Percentiles rank a stretch among this genome's conserved stretches.
Conservation (phyloP, 1,139 yeast species). For the Candida frijolesensis region DNA sequence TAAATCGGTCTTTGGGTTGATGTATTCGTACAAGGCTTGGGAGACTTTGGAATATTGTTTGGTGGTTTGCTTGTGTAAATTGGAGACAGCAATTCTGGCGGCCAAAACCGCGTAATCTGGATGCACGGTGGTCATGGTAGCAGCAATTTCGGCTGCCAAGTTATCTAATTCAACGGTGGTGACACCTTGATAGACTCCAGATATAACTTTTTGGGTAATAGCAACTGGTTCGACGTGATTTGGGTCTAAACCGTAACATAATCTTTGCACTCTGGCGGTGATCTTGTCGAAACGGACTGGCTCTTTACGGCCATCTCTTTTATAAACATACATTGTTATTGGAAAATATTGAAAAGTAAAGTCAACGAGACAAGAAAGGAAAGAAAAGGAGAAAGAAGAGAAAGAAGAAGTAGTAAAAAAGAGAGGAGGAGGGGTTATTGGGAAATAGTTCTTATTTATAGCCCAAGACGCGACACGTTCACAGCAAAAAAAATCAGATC, state of each 20-base stretch:
- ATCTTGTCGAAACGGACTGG: conserved; percentile 77
- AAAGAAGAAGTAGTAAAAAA: conserved; percentile 2
- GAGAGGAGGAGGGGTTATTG: neutral
- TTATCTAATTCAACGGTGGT: conserved; percentile 91
- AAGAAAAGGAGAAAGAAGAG: neutral
- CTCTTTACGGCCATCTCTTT: conserved; percentile 80
- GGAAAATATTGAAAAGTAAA: neutral
- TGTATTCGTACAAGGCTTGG: conserved; percentile 63
- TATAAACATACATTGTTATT: conserved; percentile 49
- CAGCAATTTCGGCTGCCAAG: conserved; percentile 96
- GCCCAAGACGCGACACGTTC: conserved; percentile 7
- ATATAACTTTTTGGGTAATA: conserved; percentile 84
- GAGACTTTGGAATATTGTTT: conserved; percentile 84
- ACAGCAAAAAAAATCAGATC: neutral
- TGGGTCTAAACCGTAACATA: conserved; percentile 82
- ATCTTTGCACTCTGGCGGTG: conserved; percentile 52
- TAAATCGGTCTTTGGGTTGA: conserved; percentile 71
- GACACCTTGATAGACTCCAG: conserved; percentile 95
- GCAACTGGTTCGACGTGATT: conserved; percentile 85
- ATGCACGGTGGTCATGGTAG: conserved; percentile 93
- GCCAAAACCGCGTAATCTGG: conserved; percentile 96
- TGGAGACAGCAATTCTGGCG: conserved; percentile 91
- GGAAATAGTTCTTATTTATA: conserved; percentile 3
- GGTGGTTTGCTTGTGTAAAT: conserved; percentile 91
- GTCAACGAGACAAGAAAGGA: conserved; percentile 2